Conservation (phyloP, 768 basidiomycete species). For the Lentinula raphanica region DNA sequence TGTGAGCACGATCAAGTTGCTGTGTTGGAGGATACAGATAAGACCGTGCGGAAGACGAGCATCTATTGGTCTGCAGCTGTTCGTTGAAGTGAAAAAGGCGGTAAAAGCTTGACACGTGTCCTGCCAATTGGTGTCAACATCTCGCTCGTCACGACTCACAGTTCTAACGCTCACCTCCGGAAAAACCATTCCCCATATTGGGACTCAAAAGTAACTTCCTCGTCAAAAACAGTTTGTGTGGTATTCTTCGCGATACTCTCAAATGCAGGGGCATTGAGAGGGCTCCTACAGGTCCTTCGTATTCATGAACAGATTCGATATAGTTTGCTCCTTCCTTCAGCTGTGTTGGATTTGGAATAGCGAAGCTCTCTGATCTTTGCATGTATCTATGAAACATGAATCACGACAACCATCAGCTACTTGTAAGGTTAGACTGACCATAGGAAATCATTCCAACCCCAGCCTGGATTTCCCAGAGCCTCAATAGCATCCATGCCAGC, state of each 20-base stretch:
- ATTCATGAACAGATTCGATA: constrained; percentile 11
- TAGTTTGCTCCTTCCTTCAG: constrained; percentile 12
- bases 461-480: constrained; percentile 17
- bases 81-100: constrained; percentile 12
- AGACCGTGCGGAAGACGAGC: constrained; percentile 12
- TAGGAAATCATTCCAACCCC: constrained; percentile 28
- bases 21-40: background rate
- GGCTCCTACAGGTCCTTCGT: constrained; percentile 11
- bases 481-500: constrained; percentile 12
- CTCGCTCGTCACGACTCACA: no score
- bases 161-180: constrained; percentile 12
- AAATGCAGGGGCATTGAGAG: constrained; percentile 10
- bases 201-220: constrained; percentile 6
- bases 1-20: constrained; percentile 9
- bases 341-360: constrained; percentile 10
- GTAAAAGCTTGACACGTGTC: constrained; percentile 11
- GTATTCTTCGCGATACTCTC: no score
- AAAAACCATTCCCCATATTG: constrained; percentile 13
- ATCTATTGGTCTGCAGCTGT: constrained; percentile 8
- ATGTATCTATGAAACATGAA: constrained; percentile 9
- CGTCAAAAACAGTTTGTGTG: constrained; percentile 9
- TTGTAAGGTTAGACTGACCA: no score
- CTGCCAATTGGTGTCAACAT: no score
- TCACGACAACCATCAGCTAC: no score
- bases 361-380: constrained; percentile 15